Conservation (phyloP, 768 basidiomycete genomes). For the Paxillus involutus region DNA sequence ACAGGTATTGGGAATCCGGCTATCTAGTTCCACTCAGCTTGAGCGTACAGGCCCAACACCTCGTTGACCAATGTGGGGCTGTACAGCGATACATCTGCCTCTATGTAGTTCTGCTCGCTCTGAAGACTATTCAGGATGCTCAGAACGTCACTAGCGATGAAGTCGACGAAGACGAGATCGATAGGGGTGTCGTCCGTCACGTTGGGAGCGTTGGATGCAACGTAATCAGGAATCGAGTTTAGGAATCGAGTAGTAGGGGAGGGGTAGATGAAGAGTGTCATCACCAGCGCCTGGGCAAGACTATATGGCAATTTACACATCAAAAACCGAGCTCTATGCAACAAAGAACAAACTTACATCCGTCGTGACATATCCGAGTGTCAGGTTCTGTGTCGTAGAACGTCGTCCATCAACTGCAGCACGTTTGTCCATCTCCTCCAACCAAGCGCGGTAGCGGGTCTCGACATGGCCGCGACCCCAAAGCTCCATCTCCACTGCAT, state of each 20-base stretch:
- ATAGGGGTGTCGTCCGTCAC: constrained; percentile 50
- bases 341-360: constrained; percentile 45
- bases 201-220: constrained; percentile 53
- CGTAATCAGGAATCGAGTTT: constrained; percentile 57
- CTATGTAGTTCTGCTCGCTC: constrained; percentile 46
- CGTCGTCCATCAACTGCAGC: constrained; percentile 35
- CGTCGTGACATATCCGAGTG: constrained; percentile 72
- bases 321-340: not conserved
- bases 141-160: constrained; percentile 56
- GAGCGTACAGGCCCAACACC: constrained; percentile 42
- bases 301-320: constrained; percentile 30
- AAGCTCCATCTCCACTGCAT: constrained; percentile 21
- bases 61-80: constrained; percentile 42
- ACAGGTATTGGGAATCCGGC: not conserved
- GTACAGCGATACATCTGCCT: constrained; percentile 54
- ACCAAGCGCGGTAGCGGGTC: constrained; percentile 52
- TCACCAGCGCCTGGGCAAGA: constrained; percentile 76
- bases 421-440: constrained; percentile 52
- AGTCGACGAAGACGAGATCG: constrained; percentile 77
- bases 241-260: constrained; percentile 57
- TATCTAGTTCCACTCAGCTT: constrained; percentile 28
- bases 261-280: constrained; percentile 62
- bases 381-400: constrained; percentile 47
- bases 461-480: constrained; percentile 50
- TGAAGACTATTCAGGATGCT: constrained; percentile 57